These are phyloP conservation scores for Eimeria necatrix DNA, from an alignment of 169 alveolate species.

Conservation along the genomic window DNA sequence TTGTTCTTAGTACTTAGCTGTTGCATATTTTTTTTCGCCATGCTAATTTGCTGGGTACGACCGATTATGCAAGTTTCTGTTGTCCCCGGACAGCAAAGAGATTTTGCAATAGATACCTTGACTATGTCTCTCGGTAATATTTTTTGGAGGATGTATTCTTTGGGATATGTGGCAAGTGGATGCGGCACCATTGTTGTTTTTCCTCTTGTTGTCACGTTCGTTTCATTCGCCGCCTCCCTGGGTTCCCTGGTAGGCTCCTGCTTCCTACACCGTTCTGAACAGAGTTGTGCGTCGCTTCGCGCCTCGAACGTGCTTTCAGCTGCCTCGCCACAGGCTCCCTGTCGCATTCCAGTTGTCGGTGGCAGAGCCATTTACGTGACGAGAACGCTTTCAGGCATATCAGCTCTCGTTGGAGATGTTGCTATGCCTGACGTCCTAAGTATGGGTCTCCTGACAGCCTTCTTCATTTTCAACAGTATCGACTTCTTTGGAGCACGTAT, in stretches of 20 bases:
- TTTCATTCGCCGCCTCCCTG: constrained; percentile 33
- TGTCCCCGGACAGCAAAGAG: constrained; percentile 65
- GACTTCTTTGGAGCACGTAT: constrained; percentile 61
- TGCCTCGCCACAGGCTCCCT: neutral
- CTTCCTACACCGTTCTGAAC: neutral
- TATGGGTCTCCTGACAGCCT: constrained; percentile 57
- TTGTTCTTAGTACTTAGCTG: constrained; percentile 3
- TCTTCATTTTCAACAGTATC: constrained; percentile 51
- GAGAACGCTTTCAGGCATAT: neutral
- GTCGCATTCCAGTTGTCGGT: neutral
- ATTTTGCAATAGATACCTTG: constrained; percentile 42
- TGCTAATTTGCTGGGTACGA: constrained; percentile 60
- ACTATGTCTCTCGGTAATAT: constrained; percentile 43
- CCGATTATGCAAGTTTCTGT: constrained; percentile 53
- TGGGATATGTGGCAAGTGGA: constrained; percentile 37
- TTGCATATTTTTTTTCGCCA: constrained; percentile 20
- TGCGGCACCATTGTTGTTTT: constrained; percentile 36
- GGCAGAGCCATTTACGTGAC: constrained; percentile 1
- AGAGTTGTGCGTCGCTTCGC: neutral
- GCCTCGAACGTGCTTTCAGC: neutral
- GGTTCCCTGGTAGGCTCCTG: constrained; percentile 52
- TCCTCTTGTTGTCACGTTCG: constrained; percentile 21
- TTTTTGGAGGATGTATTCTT: constrained; percentile 16
- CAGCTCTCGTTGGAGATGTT: constrained; percentile 16
- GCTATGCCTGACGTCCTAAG: constrained; percentile 78